Evolutionary conservation across 2,329 filamentous ascomycete species (phyloP).

Genomic region (Aspergillus sp.): DNA sequence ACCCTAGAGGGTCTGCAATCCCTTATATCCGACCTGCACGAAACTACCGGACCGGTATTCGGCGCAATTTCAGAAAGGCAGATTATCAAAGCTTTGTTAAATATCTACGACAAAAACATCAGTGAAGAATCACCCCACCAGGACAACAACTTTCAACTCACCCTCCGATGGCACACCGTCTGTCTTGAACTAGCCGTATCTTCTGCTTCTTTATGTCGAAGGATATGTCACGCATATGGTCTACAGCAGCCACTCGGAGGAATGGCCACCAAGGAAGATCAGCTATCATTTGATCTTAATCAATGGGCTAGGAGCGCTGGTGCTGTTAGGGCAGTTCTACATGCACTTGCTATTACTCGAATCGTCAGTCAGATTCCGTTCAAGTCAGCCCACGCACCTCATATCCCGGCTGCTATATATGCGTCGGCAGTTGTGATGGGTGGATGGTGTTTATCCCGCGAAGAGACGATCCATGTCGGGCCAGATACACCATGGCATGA

Average conservation of each 20-base stretch:
- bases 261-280: neutral
- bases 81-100: slow-evolving; percentile 1
- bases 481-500: neutral
- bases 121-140: neutral
- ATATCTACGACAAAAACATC: slow-evolving; percentile 11
- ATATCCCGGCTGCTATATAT: neutral
- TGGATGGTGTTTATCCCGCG: neutral
- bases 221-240: slow-evolving; percentile 11
- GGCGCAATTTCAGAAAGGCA: neutral
- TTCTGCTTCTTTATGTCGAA: slow-evolving; percentile 16
- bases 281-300: neutral
- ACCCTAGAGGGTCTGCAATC: slow-evolving; percentile 9
- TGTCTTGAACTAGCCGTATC: slow-evolving; percentile 18
- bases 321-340: neutral
- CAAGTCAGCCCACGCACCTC: neutral
- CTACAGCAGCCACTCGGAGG: neutral
- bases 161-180: slow-evolving; percentile 22
- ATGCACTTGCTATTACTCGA: slow-evolving; percentile 1
- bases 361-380: neutral
- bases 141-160: neutral
- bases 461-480: neutral
- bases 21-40: neutral
- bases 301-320: slow-evolving; percentile 12
- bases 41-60: neutral
- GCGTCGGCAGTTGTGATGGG: neutral